phyloP scores from a whole-genome alignment of 2,329 filamentous ascomycete species.

The Fonsecaea erecta region DNA sequence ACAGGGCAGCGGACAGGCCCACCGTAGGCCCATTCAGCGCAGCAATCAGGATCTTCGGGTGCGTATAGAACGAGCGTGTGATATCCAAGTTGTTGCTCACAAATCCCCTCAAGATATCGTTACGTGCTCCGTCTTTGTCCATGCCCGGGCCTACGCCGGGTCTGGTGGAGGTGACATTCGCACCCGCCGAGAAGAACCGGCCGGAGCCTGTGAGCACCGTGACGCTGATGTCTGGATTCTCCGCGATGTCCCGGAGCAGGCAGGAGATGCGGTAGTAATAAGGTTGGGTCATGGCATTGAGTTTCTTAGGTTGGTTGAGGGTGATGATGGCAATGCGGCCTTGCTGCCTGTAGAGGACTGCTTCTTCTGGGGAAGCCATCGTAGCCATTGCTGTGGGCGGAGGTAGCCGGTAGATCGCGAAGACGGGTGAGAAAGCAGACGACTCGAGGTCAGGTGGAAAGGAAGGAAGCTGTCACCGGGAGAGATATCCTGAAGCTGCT shows the following conservation, averaged over 20 bases:
- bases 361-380: slow-evolving; percentile 45
- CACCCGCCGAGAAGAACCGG: slow-evolving; percentile 83
- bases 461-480: not conserved
- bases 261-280: slow-evolving; percentile 79
- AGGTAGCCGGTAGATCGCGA: not conserved
- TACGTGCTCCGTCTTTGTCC: slow-evolving; percentile 51
- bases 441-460: not conserved
- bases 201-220: slow-evolving; percentile 85
- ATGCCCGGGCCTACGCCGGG: slow-evolving; percentile 48
- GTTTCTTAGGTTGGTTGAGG: slow-evolving; percentile 81
- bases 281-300: slow-evolving; percentile 75
- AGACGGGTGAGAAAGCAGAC: not conserved
- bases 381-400: slow-evolving; percentile 4
- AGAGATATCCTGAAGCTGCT: not conserved
- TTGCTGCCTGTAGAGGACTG: slow-evolving; percentile 65
- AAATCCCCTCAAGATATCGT: slow-evolving; percentile 72
- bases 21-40: slow-evolving; percentile 92
- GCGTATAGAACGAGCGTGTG: slow-evolving; percentile 86
- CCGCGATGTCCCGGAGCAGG: slow-evolving; percentile 76
- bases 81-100: slow-evolving; percentile 86
- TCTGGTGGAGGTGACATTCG: slow-evolving; percentile 69
- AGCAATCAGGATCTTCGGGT: slow-evolving; percentile 89
- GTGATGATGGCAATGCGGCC: slow-evolving; percentile 81
- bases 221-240: slow-evolving; percentile 77
- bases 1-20: slow-evolving; percentile 82